Conservation (phyloP, 208 protist species). For the Crithidia fasciculata region DNA sequence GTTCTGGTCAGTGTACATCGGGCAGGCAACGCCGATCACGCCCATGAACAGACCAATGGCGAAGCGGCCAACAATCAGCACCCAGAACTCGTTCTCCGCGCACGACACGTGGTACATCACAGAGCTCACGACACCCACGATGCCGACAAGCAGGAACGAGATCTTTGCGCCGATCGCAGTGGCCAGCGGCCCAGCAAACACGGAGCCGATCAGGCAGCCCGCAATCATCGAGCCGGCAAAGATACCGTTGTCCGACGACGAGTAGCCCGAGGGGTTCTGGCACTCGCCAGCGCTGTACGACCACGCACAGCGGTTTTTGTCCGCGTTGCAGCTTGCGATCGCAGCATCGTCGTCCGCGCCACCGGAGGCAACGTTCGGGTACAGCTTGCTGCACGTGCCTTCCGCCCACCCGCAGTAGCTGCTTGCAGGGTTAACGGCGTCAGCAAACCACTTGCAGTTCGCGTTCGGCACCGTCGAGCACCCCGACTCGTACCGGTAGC, state of each 20-base stretch:
- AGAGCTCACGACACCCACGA: conserved; percentile 56
- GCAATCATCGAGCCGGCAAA: conserved; percentile 87
- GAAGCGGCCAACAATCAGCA: conserved; percentile 72
- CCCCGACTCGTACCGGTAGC: conserved; percentile 29
- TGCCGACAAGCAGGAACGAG: conserved; percentile 64
- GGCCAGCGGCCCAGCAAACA: conserved; percentile 59
- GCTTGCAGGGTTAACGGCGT: not conserved
- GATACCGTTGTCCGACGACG: conserved; percentile 65
- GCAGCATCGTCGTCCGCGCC: not conserved
- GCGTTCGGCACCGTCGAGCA: conserved; percentile 58
- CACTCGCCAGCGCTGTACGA: conserved; percentile 53
- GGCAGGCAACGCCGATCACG: conserved; percentile 61
- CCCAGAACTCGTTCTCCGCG: conserved; percentile 64
- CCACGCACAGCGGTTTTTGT: conserved; percentile 52
- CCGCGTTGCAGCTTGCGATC: conserved; percentile 19
- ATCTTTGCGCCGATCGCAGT: conserved; percentile 52
- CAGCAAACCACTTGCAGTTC: conserved; percentile 57
- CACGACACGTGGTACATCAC: conserved; percentile 70
- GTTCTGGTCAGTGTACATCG: conserved; percentile 81
- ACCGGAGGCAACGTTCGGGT: conserved; percentile 15
- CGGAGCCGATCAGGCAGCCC: conserved; percentile 77
- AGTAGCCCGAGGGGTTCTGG: conserved; percentile 62
- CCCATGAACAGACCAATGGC: conserved; percentile 78
- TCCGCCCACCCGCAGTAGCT: conserved; percentile 50
- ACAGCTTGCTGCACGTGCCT: conserved; percentile 34